phyloP scores from a whole-genome alignment of 768 basidiomycete species.

The Rhodocollybia butyracea region DNA sequence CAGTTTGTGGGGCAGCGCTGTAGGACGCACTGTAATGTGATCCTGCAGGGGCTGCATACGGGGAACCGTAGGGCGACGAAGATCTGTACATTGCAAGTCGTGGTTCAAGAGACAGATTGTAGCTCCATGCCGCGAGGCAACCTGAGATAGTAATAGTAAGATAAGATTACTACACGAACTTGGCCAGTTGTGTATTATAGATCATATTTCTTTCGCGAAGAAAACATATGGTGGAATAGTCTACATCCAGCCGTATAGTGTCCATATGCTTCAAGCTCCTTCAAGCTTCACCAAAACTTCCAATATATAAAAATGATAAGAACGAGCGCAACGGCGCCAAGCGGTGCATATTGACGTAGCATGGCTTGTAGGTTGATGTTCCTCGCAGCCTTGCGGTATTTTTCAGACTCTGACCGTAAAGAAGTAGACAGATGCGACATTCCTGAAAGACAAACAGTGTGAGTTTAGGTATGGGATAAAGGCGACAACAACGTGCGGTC shows the following conservation, averaged over 20 bases:
- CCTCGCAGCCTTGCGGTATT: conserved; percentile 92
- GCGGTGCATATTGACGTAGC: conserved; percentile 92
- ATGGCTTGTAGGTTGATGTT: conserved; percentile 94
- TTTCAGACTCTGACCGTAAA: conserved; percentile 93
- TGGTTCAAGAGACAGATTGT: background rate
- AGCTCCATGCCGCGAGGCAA: too few relatives aligned
- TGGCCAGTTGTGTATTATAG: too few relatives aligned
- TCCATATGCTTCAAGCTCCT: too few relatives aligned
- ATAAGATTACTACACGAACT: too few relatives aligned
- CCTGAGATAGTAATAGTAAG: too few relatives aligned
- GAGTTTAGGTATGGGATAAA: background rate
- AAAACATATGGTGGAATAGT: too few relatives aligned
- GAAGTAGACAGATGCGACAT: conserved; percentile 98
- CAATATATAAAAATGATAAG: conserved; percentile 76
- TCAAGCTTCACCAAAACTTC: conserved; percentile 66
- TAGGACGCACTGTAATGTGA: background rate
- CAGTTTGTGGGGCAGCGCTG: conserved; percentile 14
- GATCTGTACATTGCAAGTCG: conserved; percentile 30
- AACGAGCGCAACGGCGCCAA: conserved; percentile 79
- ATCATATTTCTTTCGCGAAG: too few relatives aligned
- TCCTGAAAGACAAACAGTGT: conserved; percentile 40
- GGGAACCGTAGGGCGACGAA: conserved; percentile 17
- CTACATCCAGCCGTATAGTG: background rate
- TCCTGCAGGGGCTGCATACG: background rate
- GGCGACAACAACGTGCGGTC: conserved; percentile 70